These are phyloP conservation scores for Leishmania tropica DNA, from an alignment of 208 protist species.

Conservation along the genomic window DNA sequence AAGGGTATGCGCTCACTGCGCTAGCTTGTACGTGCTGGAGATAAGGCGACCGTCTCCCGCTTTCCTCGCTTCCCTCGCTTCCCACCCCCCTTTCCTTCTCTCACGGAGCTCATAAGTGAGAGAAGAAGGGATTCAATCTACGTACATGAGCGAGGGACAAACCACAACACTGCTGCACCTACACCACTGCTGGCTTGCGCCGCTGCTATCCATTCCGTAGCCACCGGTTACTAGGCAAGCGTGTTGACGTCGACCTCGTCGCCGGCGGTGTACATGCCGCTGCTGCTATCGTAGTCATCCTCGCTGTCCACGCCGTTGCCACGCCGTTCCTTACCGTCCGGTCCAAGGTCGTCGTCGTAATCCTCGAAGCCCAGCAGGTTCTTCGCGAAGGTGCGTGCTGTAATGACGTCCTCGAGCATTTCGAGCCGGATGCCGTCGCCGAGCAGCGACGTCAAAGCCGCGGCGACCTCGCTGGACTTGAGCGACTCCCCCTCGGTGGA, in stretches of 20 bases:
- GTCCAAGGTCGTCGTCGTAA: constrained; percentile 54
- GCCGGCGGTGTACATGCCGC: neutral
- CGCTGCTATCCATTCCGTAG: neutral
- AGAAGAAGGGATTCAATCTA: neutral
- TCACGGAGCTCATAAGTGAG: neutral
- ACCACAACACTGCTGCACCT: neutral
- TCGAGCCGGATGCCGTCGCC: constrained; percentile 85
- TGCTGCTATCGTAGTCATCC: neutral
- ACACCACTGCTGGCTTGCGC: neutral
- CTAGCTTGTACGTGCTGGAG: neutral
- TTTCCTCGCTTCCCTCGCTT: neutral
- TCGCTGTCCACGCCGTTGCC: constrained; percentile 8
- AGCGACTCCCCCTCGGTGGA: constrained; percentile 79
- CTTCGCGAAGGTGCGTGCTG: constrained; percentile 85
- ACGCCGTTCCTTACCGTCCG: neutral
- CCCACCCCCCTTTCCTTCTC: no score
- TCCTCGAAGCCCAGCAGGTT: constrained; percentile 92
- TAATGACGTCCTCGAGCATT: constrained; percentile 90
- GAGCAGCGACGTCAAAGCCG: constrained; percentile 84
- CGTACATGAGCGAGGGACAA: constrained; percentile 2
- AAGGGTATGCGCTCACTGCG: neutral
- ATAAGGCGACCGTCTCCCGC: no score
- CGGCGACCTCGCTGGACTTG: constrained; percentile 63
- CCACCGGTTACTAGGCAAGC: neutral
- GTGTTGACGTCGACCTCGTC: constrained; percentile 14